Evolutionary conservation across 2,329 filamentous ascomycete species (phyloP).

Genomic region (Chalaropsis thielavioides): DNA sequence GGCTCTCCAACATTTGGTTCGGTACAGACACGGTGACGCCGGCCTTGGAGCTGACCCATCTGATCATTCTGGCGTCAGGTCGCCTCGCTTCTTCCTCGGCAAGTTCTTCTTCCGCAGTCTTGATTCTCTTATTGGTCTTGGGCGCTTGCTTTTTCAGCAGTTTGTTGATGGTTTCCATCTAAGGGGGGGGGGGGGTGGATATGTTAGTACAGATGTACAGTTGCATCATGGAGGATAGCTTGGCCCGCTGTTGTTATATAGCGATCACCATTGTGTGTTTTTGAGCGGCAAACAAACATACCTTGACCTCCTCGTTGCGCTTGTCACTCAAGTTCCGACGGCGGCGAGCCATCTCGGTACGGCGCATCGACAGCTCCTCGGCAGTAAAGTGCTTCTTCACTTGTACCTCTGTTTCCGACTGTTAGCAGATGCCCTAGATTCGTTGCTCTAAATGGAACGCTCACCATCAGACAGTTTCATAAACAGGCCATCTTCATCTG

Average conservation of each 20-base stretch:
- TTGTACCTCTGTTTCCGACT: slow-evolving; percentile 39
- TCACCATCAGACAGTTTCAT: slow-evolving; percentile 48
- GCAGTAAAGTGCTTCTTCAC: slow-evolving; percentile 48
- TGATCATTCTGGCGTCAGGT: slow-evolving; percentile 47
- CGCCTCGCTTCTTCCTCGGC: slow-evolving; percentile 36
- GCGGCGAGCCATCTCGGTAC: slow-evolving; percentile 47
- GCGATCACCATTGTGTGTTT: no score
- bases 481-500: slow-evolving; percentile 34
- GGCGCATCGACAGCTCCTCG: slow-evolving; percentile 47
- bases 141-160: slow-evolving; percentile 74
- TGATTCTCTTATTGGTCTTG: slow-evolving; percentile 48
- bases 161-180: slow-evolving; percentile 89
- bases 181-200: neutral
- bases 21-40: slow-evolving; percentile 52
- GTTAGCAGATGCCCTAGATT: neutral
- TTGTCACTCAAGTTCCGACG: slow-evolving; percentile 50
- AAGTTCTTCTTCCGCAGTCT: slow-evolving; percentile 24
- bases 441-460: slow-evolving; percentile 19
- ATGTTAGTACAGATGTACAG: neutral
- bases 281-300: slow-evolving; percentile 21
- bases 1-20: slow-evolving; percentile 50
- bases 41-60: slow-evolving; percentile 55
- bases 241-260: no score
- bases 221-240: neutral
- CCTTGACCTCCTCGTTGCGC: slow-evolving; percentile 50